Conservation (phyloP, 805 yeast genomes). For the Cyberlindnera saturnus region DNA sequence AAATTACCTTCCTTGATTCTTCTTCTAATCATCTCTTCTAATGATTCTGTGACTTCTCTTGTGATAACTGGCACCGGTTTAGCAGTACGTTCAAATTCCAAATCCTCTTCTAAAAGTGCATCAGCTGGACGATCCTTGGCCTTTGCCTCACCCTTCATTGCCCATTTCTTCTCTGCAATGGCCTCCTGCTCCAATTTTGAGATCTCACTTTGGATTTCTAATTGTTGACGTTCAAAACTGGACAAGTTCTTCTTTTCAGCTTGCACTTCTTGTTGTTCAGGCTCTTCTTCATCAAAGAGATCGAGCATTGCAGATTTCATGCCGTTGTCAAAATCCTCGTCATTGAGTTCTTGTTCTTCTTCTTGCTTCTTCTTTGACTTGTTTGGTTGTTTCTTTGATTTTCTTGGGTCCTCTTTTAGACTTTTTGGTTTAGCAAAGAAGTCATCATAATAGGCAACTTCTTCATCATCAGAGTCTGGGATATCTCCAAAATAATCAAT, state of each 20-base stretch:
- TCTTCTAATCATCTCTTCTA: conserved; percentile 84
- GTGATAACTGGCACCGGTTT: conserved; percentile 97
- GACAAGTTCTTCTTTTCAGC: conserved; percentile 44
- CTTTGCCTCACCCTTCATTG: conserved; percentile 86
- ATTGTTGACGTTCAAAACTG: conserved; percentile 79
- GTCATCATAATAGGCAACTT: conserved; percentile 36
- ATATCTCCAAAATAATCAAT: conserved; percentile 47
- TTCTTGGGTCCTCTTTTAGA: background rate
- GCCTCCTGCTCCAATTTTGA: conserved; percentile 77
- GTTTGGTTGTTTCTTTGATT: conserved; percentile 25
- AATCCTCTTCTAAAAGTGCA: conserved; percentile 71
- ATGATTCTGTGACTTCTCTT: conserved; percentile 73
- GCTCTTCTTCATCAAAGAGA: conserved; percentile 35
- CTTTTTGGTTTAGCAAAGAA: conserved; percentile 45
- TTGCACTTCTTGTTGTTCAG: conserved; percentile 33
- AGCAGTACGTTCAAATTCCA: conserved; percentile 88
- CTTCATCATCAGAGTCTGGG: conserved; percentile 44
- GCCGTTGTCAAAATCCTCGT: conserved; percentile 57
- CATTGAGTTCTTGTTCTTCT: conserved; percentile 38
- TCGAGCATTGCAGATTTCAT: conserved; percentile 44
- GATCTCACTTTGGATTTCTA: conserved; percentile 70
- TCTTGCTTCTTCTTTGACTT: conserved; percentile 6
- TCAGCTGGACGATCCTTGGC: conserved; percentile 80
- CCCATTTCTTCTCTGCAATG: conserved; percentile 88
- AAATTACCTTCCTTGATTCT: conserved; percentile 72